Base-by-base conservation (phyloP, 306 rosid genomes). In the Citrullus amarus region DNA sequence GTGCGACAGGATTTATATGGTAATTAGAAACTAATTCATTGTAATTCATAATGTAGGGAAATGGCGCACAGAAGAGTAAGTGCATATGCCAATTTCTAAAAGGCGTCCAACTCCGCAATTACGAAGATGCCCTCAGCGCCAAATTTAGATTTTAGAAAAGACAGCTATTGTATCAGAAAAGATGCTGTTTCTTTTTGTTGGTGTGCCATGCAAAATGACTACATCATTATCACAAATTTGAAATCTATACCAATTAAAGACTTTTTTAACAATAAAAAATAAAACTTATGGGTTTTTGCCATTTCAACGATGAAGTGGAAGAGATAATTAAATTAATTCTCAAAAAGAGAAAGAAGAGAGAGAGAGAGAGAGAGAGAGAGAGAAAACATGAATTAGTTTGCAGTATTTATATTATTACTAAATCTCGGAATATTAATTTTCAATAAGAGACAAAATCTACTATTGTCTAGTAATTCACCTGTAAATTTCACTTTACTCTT, bases 101-200 rank as follows among this genome's bases (percentile, higher is more conserved):
- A 25, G 60, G 82, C 65, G 77, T 90, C 90, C 88, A 87, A 80
- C 69, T 85, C 86, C 79, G 72, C 74, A 25, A 48, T 61, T 41
- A 30, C 70, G 69, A 83, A 84, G 77, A 50, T 73, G 28, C 82
- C 76, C 80, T 51, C 51, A 63, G 73, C 34, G 78, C 85, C 72
- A 79, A 75, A 81, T 68, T 82, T 80, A 77, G 83, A 79, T 82
- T 81, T 77, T 79, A 82, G 79, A 75, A 80, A 74, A 83, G 79
- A 86, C 85, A 83, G 83, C 72, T 50, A 82, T 66, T n/a, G 46
- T 28, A 81, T 77, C 53, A 59, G 69, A 62, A 58, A 48, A 79
- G 30, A 79, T 75, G 81, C 86, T 73, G 82, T 50, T 83, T 68
- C 80, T 71, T 85, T 82, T 82, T 85, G 82, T 80, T 85, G 73